These are phyloP conservation scores for Pezicula carpinea DNA, from an alignment of 2,329 filamentous ascomycete species.

Conservation along the genomic window DNA sequence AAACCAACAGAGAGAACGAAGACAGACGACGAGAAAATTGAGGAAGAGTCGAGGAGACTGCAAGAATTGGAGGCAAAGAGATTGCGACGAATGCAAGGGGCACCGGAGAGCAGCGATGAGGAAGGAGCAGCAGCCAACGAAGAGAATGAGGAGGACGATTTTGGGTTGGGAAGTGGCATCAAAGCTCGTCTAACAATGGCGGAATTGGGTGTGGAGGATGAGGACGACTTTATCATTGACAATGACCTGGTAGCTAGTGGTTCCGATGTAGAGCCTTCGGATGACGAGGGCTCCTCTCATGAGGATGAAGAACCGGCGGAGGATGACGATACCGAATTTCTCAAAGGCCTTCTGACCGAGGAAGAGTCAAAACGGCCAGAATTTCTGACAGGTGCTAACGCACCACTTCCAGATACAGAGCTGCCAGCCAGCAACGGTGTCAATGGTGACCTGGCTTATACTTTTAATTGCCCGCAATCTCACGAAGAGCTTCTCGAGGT, in stretches of 20 bases:
- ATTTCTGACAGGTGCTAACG: conserved; percentile 41
- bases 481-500: conserved; percentile 69
- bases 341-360: conserved; percentile 60
- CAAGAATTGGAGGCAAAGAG: conserved; percentile 80
- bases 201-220: conserved; percentile 77
- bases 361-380: conserved; percentile 50
- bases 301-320: conserved; percentile 36
- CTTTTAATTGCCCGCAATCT: conserved; percentile 77
- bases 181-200: conserved; percentile 40
- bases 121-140: conserved; percentile 39
- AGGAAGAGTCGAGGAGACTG: conserved; percentile 71
- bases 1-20: conserved; percentile 84
- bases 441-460: conserved; percentile 66
- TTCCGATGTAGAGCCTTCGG: conserved; percentile 59
- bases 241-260: conserved; percentile 82
- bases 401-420: conserved; percentile 39
- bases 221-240: conserved; percentile 90
- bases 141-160: conserved; percentile 49
- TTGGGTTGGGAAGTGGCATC: conserved; percentile 56
- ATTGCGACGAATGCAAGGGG: conserved; percentile 80
- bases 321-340: conserved; percentile 64
- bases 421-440: conserved; percentile 24
- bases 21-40: conserved; percentile 80
- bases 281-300: conserved; percentile 43
- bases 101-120: conserved; percentile 64